Percentiles rank a stretch among this genome's conserved stretches.
Evolutionary conservation across 1,139 yeast genomes (phyloP).

Genomic region (Arxiozyma telluris): DNA sequence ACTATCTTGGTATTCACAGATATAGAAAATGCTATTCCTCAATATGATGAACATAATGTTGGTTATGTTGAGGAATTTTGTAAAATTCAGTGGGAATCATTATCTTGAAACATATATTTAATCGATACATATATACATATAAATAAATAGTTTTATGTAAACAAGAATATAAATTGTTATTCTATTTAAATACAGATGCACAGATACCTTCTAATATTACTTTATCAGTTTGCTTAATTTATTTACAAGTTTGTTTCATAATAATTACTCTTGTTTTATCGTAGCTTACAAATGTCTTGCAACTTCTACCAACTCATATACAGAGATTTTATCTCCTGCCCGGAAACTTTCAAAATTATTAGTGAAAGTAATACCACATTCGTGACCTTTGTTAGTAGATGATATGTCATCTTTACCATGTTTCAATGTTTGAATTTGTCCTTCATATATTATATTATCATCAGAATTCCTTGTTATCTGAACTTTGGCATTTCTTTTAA

Average conservation of each 20-base stretch:
- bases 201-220: neutral
- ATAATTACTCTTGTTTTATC: neutral
- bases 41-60: constrained; percentile 51
- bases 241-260: constrained; percentile 6
- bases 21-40: constrained; percentile 57
- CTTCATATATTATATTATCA: constrained; percentile 49
- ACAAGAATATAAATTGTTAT: constrained; percentile 2
- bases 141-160: neutral
- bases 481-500: constrained; percentile 52
- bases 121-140: too few relatives aligned
- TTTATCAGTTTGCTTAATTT: neutral
- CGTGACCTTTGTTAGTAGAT: constrained; percentile 77
- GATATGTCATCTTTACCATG: constrained; percentile 73
- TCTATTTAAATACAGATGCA: neutral
- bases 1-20: constrained; percentile 82
- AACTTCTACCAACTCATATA: constrained; percentile 60
- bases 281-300: constrained; percentile 53
- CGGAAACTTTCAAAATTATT: constrained; percentile 57
- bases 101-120: constrained; percentile 1
- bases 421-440: constrained; percentile 65
- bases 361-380: constrained; percentile 78
- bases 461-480: constrained; percentile 50
- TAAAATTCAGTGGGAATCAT: constrained; percentile 88
- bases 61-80: constrained; percentile 87
- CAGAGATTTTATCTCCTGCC: constrained; percentile 69